These are phyloP conservation scores for Malus sylvestris DNA, from an alignment of 306 rosid genomes.

Conservation along the genomic window DNA sequence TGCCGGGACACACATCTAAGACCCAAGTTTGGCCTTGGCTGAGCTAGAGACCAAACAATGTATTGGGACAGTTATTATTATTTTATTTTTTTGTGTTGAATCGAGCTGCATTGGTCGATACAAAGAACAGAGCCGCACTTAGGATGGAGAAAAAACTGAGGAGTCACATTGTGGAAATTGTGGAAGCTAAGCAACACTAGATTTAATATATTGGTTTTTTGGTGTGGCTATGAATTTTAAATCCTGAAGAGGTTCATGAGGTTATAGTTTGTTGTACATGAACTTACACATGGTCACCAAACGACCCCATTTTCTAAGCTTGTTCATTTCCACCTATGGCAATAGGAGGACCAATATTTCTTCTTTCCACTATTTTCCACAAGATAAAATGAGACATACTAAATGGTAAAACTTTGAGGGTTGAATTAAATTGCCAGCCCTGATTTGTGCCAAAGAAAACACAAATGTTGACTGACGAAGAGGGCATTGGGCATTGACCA, in stretches of 20 bases:
- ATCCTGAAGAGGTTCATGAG: background rate
- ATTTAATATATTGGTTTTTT: no score
- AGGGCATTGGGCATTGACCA: background rate
- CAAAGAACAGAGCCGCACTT: slow-evolving; percentile 6
- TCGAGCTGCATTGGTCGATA: slow-evolving; percentile 16
- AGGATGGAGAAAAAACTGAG: slow-evolving; percentile 35
- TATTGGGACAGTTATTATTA: background rate
- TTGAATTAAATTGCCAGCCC: no score
- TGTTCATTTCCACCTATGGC: no score
- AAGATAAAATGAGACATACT: background rate
- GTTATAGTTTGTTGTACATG: background rate
- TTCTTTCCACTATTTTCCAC: background rate
- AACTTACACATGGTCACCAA: background rate
- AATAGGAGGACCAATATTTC: no score
- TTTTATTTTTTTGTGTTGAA: slow-evolving; percentile 3
- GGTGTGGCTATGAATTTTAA: background rate
- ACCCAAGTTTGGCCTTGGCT: background rate
- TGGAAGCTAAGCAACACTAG: background rate
- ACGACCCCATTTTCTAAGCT: background rate
- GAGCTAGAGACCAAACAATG: slow-evolving; percentile 13
- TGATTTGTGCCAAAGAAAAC: no score
- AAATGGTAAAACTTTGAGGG: no score
- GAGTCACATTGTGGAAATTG: slow-evolving; percentile 19
- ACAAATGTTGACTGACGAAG: background rate
- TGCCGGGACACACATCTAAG: background rate